Conservation (phyloP, 2,329 filamentous ascomycete genomes). For the Catunica adiposa region DNA sequence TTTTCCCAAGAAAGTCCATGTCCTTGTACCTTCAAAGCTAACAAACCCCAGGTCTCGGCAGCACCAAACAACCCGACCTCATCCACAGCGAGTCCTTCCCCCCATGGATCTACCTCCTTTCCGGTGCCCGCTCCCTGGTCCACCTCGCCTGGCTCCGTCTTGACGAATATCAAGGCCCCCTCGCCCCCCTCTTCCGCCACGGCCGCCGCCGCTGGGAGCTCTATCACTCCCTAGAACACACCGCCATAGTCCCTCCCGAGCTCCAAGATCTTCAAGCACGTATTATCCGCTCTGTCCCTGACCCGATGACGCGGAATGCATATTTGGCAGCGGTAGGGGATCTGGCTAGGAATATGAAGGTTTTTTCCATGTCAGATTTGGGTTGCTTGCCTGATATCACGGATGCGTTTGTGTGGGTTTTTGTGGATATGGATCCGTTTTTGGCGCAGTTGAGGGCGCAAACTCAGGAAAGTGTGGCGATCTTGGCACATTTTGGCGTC, state of each 20-base stretch:
- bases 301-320: conserved; percentile 5
- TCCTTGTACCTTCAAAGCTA: not conserved
- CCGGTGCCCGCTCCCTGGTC: conserved; percentile 19
- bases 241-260: conserved; percentile 1
- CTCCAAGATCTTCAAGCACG: conserved; percentile 9
- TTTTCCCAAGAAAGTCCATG: not conserved
- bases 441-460: conserved; percentile 20
- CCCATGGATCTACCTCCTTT: conserved; percentile 22
- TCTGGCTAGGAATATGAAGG: conserved; percentile 11
- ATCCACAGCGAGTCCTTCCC: conserved; percentile 21
- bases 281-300: conserved; percentile 5
- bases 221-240: conserved; percentile 11
- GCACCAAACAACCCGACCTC: conserved; percentile 19
- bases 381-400: conserved; percentile 19
- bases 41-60: conserved; percentile 17
- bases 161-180: conserved; percentile 16
- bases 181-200: conserved; percentile 18
- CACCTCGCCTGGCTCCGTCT: conserved; percentile 10
- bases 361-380: conserved; percentile 5
- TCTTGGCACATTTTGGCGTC: conserved; percentile 23
- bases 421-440: conserved; percentile 22
- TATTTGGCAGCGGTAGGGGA: conserved; percentile 6
- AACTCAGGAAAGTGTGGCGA: conserved; percentile 20
- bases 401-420: conserved; percentile 27
- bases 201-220: conserved; percentile 17